A percentile compares a stretch with the other conserved stretches of the same genome.
phyloP scores from a whole-genome alignment of 2,329 filamentous ascomycete species.

The Westerdykella ornata region DNA sequence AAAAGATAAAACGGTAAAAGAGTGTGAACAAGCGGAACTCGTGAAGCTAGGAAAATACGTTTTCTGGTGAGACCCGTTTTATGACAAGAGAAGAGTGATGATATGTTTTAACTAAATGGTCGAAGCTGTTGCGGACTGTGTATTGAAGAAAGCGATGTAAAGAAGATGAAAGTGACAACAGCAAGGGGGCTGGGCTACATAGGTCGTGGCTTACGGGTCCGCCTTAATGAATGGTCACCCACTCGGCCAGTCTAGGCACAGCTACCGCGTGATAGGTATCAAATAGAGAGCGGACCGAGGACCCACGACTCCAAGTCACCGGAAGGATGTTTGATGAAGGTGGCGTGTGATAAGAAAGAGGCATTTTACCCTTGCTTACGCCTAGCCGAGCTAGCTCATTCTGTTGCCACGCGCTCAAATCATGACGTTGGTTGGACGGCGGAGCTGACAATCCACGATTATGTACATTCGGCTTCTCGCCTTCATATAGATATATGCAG shows the following conservation, averaged over 20 bases:
- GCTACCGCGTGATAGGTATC: neutral
- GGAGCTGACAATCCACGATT: neutral
- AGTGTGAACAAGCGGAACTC: too few species aligned
- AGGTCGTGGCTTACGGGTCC: neutral
- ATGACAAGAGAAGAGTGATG: neutral
- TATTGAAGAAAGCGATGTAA: neutral
- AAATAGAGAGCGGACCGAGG: neutral
- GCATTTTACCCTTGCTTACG: slow-evolving; percentile 9
- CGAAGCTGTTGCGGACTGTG: neutral
- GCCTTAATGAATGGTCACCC: neutral
- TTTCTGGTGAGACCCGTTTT: neutral
- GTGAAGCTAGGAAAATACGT: neutral
- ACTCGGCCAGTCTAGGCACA: neutral
- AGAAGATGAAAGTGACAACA: neutral
- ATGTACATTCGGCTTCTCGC: neutral
- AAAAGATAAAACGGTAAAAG: too few species aligned
- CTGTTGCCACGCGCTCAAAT: slow-evolving; percentile 12
- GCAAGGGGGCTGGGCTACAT: neutral
- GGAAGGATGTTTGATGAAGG: slow-evolving; percentile 2
- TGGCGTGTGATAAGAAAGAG: slow-evolving; percentile 18
- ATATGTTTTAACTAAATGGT: neutral
- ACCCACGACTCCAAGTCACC: neutral
- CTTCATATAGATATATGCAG: neutral
- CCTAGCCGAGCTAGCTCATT: slow-evolving; percentile 13
- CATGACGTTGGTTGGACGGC: slow-evolving; percentile 15